phyloP scores from a whole-genome alignment of 176 grass and related monocot genomes.

The Raddia guianensis region DNA sequence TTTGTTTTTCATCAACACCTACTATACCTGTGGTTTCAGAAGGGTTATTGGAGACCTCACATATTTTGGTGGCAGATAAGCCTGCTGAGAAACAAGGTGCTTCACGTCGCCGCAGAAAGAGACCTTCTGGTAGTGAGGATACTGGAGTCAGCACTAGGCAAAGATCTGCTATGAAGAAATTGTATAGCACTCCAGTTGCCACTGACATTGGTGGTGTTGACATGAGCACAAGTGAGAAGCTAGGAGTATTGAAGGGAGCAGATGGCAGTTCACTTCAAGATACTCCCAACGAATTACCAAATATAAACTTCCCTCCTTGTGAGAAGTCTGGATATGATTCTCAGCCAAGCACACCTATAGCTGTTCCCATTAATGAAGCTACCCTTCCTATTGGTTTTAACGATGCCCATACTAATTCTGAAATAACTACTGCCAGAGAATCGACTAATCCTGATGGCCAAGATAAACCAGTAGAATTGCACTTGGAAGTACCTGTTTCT shows the following conservation, averaged over 20 bases:
- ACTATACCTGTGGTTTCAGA: conserved; percentile 54
- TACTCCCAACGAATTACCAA: conserved; percentile 45
- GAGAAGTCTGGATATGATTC: conserved; percentile 57
- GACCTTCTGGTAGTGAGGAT: conserved; percentile 43
- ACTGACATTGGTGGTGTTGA: conserved; percentile 36
- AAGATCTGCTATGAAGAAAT: conserved; percentile 58
- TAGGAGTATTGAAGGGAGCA: conserved; percentile 29
- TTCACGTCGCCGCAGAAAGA: conserved; percentile 57
- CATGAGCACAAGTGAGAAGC: conserved; percentile 37
- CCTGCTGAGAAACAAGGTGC: conserved; percentile 51
- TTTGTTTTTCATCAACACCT: conserved; percentile 37
- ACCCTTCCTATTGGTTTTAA: conserved; percentile 43
- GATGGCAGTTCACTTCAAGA: conserved; percentile 46
- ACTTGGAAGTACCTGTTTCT: conserved; percentile 6
- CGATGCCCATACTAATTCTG: conserved; percentile 35
- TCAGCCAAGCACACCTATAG: conserved; percentile 58
- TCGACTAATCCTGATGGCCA: conserved; percentile 29
- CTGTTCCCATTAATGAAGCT: conserved; percentile 54
- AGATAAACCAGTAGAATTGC: conserved; percentile 41
- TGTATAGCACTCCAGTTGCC: conserved; percentile 17
- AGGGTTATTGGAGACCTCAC: conserved; percentile 50
- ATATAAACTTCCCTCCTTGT: conserved; percentile 45
- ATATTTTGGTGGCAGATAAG: conserved; percentile 40
- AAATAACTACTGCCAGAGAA: conserved; percentile 42
- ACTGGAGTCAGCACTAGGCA: conserved; percentile 52